A percentile compares a stretch with the other conserved stretches of the same genome.
These are phyloP conservation scores for Aspergillus coremiiformis DNA, from an alignment of 495 filamentous ascomycete genomes.

Conservation along the genomic window DNA sequence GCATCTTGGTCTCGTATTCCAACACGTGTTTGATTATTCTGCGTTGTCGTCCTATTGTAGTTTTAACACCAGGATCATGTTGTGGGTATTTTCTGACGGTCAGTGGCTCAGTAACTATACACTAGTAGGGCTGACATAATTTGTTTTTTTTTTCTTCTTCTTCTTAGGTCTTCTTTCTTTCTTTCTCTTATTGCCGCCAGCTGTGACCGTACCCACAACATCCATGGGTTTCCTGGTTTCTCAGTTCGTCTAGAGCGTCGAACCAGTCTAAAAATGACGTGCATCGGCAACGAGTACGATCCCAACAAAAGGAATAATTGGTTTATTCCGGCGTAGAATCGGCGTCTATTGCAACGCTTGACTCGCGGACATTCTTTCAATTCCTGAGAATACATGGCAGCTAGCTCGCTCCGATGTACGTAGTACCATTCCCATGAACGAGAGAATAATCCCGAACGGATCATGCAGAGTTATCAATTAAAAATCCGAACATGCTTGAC, in stretches of 20 bases:
- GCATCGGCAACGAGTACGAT: background rate
- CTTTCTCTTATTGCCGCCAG: background rate
- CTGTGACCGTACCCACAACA: no score
- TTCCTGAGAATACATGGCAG: background rate
- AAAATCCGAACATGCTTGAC: slow-evolving; percentile 49
- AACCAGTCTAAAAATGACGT: background rate
- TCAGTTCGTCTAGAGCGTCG: background rate
- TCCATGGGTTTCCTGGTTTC: no score
- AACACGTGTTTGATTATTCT: background rate
- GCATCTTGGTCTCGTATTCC: background rate
- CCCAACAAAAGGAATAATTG: background rate
- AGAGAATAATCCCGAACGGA: background rate
- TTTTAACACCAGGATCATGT: background rate
- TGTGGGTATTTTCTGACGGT: background rate
- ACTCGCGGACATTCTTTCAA: background rate
- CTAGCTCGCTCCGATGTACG: background rate
- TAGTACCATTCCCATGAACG: no score
- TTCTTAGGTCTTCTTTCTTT: no score
- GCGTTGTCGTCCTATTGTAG: background rate
- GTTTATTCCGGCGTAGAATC: background rate
- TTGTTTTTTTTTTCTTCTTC: no score
- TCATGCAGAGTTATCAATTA: slow-evolving; percentile 20
- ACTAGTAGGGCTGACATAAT: background rate
- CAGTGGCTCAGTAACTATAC: background rate
- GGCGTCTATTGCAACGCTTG: background rate